Base-by-base conservation (phyloP, 1,284 basidiomycete genomes). In the Bjerkandera adusta region DNA sequence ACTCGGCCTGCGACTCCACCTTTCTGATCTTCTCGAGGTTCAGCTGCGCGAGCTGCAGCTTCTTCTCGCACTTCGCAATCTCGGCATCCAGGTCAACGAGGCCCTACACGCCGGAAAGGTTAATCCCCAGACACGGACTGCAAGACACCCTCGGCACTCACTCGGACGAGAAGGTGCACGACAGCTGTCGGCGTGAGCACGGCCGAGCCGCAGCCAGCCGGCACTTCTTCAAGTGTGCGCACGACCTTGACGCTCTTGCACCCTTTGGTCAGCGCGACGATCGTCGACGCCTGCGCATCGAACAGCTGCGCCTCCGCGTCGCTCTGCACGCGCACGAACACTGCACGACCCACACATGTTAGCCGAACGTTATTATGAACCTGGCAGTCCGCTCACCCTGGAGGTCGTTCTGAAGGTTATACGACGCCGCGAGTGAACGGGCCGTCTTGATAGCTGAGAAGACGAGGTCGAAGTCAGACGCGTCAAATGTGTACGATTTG, bases 341-440 rank as follows among this genome's bases (percentile, higher is more conserved):
- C 93, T 94, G 55, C 5, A 32, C 50, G 13, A 21, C n/a, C 49
- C 15, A 3, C 35, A 30, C 29, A 25, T 43, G 18, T 29, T 35
- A 37, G 20, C 5, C n/a, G 20, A 30, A 41, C 40, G 21, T 18
- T 16, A 25, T 21, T 47, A 24, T 11, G 43, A n/a, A 12, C 18
- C 32, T 36, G 6, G 12, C 25, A 12, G 11, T 5, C 13, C 13
- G 67, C 81, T 35, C 57, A 91, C 90, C 70, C 65, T 94, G 89
- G 32, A 96, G 87, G 60, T 97, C 89, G 30, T 75, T 87, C 57
- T 92, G 89, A 37, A 99, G 68, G 66, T 89, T 92, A 68, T 97
- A 99, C n/a, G 89, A 85, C 3, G 90, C 88, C 13, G 91, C 87
- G 38, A 98, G 75, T 0, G 91, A 95, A 29, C 97, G 85, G 10